Percentiles rank a stretch among this genome's conserved stretches.
These are phyloP conservation scores for Mortierella sp. DNA, from an alignment of 371 early-diverging fungal species.

Conservation along the genomic window DNA sequence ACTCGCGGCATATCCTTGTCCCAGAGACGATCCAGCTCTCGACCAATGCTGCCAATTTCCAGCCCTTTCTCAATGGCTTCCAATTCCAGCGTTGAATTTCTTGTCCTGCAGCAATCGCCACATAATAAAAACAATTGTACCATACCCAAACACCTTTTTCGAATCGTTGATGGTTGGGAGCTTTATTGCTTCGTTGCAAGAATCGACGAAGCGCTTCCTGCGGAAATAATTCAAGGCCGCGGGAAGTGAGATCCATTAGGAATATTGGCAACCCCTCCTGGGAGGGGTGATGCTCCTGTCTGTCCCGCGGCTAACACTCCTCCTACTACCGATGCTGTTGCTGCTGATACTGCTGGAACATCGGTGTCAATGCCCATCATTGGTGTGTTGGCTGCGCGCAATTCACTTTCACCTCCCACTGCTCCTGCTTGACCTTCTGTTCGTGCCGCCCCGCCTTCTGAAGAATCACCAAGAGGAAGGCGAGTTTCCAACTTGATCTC, in stretches of 20 bases:
- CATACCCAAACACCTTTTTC: neutral
- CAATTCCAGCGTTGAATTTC: conserved; percentile 34
- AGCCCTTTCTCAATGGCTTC: conserved; percentile 42
- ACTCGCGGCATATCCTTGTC: conserved; percentile 24
- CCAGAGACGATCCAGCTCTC: conserved; percentile 50
- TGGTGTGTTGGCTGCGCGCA: neutral
- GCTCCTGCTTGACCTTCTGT: neutral
- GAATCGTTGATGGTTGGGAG: neutral
- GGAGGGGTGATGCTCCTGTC: neutral
- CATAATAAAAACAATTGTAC: neutral
- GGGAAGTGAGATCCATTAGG: neutral
- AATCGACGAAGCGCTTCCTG: neutral
- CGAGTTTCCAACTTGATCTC: conserved; percentile 43
- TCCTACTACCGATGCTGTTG: neutral
- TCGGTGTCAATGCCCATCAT: neutral
- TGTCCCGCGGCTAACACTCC: neutral
- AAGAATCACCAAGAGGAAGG: neutral
- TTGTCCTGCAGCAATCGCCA: neutral
- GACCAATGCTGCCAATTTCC: conserved; percentile 41
- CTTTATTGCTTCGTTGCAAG: neutral
- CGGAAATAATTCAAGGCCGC: neutral
- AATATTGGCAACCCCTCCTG: neutral
- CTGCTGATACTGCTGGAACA: neutral
- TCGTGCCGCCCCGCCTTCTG: neutral
- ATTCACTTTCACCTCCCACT: neutral